These are phyloP conservation scores for Diphasiastrum complanatum DNA, from an alignment of 83 land plant genomes.

Conservation along the genomic window DNA sequence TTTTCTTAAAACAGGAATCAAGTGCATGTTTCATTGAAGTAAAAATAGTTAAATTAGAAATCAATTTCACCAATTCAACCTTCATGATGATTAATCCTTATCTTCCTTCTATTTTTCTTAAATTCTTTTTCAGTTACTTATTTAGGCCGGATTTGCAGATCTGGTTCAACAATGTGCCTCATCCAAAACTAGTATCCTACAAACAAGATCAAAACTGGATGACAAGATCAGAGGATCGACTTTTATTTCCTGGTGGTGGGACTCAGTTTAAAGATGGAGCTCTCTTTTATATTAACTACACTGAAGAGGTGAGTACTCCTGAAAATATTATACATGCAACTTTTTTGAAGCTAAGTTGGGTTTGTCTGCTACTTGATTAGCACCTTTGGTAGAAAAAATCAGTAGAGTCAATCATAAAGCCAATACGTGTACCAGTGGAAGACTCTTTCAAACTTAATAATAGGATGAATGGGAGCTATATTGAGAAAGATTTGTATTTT, in stretches of 20 bases:
- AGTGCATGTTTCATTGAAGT: no score
- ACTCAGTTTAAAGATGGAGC: conserved; percentile 70
- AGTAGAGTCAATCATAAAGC: not conserved
- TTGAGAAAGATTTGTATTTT: not conserved
- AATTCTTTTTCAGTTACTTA: no score
- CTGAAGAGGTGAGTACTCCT: conserved; percentile 80
- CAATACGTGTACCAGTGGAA: not conserved
- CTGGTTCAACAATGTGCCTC: conserved; percentile 61
- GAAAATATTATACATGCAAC: no score
- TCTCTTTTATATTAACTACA: conserved; percentile 49
- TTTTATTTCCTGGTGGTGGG: conserved; percentile 68
- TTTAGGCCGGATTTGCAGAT: conserved; percentile 58
- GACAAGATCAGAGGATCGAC: conserved; percentile 41
- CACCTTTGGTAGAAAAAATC: not conserved
- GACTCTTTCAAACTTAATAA: not conserved
- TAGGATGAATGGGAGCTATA: not conserved
- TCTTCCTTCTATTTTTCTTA: no score
- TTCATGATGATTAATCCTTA: no score
- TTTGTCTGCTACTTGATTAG: not conserved
- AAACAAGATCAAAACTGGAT: conserved; percentile 56
- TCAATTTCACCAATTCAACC: no score
- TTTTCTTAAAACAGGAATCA: no score
- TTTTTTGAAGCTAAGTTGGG: not conserved
- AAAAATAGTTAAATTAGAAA: no score
- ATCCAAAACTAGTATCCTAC: conserved; percentile 57